Evolutionary conservation across 2,329 filamentous ascomycete species (phyloP).

Genomic region (Sclerotinia borealis): DNA sequence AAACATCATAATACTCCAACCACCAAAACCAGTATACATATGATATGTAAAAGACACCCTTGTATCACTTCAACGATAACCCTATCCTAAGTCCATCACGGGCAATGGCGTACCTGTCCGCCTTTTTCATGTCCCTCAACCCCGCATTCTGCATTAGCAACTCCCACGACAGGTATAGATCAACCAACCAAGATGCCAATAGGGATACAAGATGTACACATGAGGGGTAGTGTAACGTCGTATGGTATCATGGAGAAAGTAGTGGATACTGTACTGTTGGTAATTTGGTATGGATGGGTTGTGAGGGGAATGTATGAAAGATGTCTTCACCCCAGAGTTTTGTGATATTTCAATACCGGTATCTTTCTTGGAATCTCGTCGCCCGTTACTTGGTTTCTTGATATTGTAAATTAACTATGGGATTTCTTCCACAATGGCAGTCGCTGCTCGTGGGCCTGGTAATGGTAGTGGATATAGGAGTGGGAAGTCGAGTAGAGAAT

Average conservation of each 20-base stretch:
- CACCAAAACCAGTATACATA: neutral
- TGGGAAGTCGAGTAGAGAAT: constrained; percentile 2
- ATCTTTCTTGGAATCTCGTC: neutral
- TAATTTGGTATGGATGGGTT: neutral
- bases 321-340: neutral
- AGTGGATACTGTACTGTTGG: neutral
- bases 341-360: neutral
- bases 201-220: neutral
- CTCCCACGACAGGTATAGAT: neutral
- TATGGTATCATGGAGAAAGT: neutral
- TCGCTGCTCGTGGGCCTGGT: neutral
- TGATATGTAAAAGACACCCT: neutral
- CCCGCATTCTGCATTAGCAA: constrained; percentile 2
- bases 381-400: neutral
- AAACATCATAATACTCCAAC: neutral
- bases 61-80: neutral
- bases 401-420: neutral
- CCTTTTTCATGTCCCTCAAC: neutral
- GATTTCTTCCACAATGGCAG: neutral
- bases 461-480: neutral
- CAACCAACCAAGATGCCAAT: neutral
- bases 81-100: neutral
- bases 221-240: constrained; percentile 10
- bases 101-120: constrained; percentile 4
- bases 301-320: neutral